A percentile compares a stretch with the other conserved stretches of the same genome.
Evolutionary conservation across 208 protist genomes (phyloP).

Genomic region (Strigomonas culicis): DNA sequence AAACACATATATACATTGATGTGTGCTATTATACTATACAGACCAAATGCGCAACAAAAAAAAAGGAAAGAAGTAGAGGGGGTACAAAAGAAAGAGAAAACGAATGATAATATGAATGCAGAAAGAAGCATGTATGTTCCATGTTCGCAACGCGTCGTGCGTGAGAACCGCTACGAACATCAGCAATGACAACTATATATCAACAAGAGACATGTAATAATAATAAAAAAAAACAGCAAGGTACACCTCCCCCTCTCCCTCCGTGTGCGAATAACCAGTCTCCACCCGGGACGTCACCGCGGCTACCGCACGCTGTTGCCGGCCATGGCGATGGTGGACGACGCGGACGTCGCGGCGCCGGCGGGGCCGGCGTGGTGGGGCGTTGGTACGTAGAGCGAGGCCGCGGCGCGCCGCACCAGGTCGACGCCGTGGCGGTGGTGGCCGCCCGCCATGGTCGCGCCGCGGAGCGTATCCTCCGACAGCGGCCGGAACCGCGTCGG

Average conservation of each 20-base stretch:
- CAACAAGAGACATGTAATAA: background rate
- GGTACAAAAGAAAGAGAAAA: background rate
- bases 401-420: too few relatives aligned
- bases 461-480: too few relatives aligned
- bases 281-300: background rate
- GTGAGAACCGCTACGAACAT: background rate
- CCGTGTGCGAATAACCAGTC: background rate
- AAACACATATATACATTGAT: background rate
- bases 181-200: background rate
- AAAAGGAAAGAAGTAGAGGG: background rate
- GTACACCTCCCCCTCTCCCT: background rate
- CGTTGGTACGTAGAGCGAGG: background rate
- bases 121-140: background rate
- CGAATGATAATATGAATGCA: too few relatives aligned
- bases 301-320: too few relatives aligned
- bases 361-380: background rate
- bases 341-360: too few relatives aligned
- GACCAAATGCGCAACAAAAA: slow-evolving; percentile 1
- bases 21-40: background rate
- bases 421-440: too few relatives aligned
- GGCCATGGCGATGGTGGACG: too few relatives aligned
- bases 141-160: background rate
- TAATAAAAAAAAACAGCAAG: background rate
- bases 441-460: too few relatives aligned
- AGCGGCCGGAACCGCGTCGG: too few relatives aligned